Evolutionary conservation across 2,329 filamentous ascomycete genomes (phyloP), one percentile per base, ranked within the genome.

Genomic region (Pseudopyricularia javanii): DNA sequence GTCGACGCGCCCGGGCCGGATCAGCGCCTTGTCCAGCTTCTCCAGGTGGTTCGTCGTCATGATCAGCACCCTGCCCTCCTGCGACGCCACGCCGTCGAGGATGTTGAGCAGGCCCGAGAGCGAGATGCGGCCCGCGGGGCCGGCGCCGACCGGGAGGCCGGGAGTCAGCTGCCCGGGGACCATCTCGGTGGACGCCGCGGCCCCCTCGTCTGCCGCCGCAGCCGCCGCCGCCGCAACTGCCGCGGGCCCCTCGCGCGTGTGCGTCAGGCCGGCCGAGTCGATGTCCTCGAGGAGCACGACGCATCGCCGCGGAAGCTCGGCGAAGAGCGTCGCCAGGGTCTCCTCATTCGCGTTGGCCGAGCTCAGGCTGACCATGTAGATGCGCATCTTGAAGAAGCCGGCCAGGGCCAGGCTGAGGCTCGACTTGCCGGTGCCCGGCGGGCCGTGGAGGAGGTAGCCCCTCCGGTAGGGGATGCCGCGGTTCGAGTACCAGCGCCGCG

Each of bases 381-480:
- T 84, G 61, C 86, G 84, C 59, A 87, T 86, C 58, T 86, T 81
- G 51, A 89, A 71, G 50, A 80, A 71, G 3, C 84, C 83, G 1
- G 86, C 86, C 7, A 89, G 68, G 1, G 85, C 85, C 59, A 88
- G 80, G 34, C 88, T 86, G 58, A 89, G 86, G 1, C 83, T 86
- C 53, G 82, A 87, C 65, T 90, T 88, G 37, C 86, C 85, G 0
- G 83, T 88, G 0, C 85, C 85, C 0, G 85, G 85, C 2, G 85
- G 85, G 0, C 85, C 85, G 59, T 88, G 79, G 0, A 89, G 73
- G 5, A 89, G 73, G 60, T 88, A 89, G 9, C 85, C 86, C 51
- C 85, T 71, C 11, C 85, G 75, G 61, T 89, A 89, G 0, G 86
- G 85, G 54, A 89, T 88, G 24, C 85, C 85, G 24, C 85, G 78